Base-by-base conservation (phyloP, 768 basidiomycete genomes). In the Mycena kentingensis region DNA sequence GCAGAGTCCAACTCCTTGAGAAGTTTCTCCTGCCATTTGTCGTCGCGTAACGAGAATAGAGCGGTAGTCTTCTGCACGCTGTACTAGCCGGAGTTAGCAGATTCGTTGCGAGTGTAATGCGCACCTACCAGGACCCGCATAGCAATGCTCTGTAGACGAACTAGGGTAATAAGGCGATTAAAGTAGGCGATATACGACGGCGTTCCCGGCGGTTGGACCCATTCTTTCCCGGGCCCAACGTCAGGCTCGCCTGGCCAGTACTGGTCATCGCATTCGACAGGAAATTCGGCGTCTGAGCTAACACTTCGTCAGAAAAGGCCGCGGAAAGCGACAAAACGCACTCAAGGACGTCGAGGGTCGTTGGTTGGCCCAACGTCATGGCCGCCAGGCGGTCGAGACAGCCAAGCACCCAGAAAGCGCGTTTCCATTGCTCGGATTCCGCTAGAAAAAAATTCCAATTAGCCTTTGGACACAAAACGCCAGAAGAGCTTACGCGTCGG, bases 351-450 rank as follows among this genome's bases (percentile, higher is more conserved):
- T 82, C 35, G 7, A 45, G 67, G 4, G 78, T 74, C 47, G 77
- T 70, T 0, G 82, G 81, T 13, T 83, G 70, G 15, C 84, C 84
- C 24, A 84, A 67, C n/a, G 46, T 18, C 39, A 54, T 35, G 28
- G 39, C 61, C 63, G n/a, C 4, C 8, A 27, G 38, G 22, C 25
- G n/a, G 35, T 50, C 52, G 5, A 49, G 4, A n/a, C 41, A 46
- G 6, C 35, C 19, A 21, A 59, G 49, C 25, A 18, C n/a, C 57
- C 54, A 59, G n/a, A 49, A 51, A 15, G 46, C 49, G n/a, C 58
- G 49, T 22, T 51, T 51, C 54, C 49, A 48, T 16, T 34, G 24
- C 45, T 59, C 54, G 21, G 29, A 47, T n/a, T 51, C 34, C 5
- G 34, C 12, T 19, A 38, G n/a, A n/a, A n/a, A n/a, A n/a, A n/a